phyloP scores from a whole-genome alignment of 129 eudicot genomes.

The Solidago caesia region DNA sequence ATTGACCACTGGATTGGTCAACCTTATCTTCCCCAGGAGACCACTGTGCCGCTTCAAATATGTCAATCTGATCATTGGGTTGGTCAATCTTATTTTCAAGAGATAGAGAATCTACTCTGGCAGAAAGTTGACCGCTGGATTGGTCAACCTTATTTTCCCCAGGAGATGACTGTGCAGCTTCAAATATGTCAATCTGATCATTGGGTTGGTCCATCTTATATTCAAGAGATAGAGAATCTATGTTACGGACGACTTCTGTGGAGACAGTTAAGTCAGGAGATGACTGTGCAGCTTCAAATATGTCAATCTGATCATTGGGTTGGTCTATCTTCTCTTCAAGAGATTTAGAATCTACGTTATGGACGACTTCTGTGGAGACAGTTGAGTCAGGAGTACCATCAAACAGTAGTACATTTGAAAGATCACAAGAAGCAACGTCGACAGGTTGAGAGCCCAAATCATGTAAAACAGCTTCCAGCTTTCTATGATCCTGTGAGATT shows the following conservation, averaged over 20 bases:
- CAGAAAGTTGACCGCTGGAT: not conserved
- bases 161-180: not conserved
- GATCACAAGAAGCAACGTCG: constrained; percentile 14
- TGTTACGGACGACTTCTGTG: not conserved
- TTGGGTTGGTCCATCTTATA: not conserved
- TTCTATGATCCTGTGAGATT: constrained; percentile 9
- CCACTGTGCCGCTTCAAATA: not conserved
- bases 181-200: not conserved
- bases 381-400: constrained; percentile 27
- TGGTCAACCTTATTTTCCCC: constrained; percentile 3
- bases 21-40: not conserved
- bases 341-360: not conserved
- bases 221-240: not conserved
- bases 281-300: not conserved
- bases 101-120: not conserved
- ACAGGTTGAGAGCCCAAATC: constrained; percentile 20
- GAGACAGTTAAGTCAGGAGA: constrained; percentile 21
- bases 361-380: not conserved
- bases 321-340: not conserved
- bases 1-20: constrained; percentile 6
- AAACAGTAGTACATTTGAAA: constrained; percentile 27
- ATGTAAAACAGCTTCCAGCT: not conserved
- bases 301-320: not conserved
- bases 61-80: not conserved
- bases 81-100: not conserved